Evolutionary conservation across 2,329 filamentous ascomycete species (phyloP).

Genomic region (Fusarium multiceps): DNA sequence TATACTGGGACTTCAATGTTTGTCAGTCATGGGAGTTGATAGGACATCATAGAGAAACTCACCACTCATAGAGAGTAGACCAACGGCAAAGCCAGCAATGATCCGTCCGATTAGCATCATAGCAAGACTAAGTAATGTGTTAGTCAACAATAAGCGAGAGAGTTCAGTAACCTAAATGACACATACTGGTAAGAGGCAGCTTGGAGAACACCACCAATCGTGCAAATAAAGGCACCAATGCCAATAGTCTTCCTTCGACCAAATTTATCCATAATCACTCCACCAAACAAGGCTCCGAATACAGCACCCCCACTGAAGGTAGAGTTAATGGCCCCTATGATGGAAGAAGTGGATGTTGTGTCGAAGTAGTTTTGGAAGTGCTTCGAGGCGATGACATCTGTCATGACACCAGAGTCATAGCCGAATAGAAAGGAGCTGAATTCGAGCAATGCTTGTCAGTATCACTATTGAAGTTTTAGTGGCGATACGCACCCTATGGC

Average conservation of each 20-base stretch:
- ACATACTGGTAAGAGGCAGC: constrained; percentile 55
- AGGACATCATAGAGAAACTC: background rate
- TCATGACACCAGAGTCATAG: constrained; percentile 52
- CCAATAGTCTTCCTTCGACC: constrained; percentile 65
- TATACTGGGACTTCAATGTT: constrained; percentile 37
- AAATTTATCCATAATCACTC: constrained; percentile 64
- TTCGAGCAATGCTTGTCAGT: background rate
- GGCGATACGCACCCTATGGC: constrained; percentile 52
- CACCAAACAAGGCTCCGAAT: constrained; percentile 42
- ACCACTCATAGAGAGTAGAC: constrained; percentile 56
- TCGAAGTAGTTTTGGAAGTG: constrained; percentile 66
- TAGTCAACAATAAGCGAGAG: constrained; percentile 57
- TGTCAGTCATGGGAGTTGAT: constrained; percentile 58
- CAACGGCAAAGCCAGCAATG: constrained; percentile 42
- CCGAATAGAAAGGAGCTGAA: constrained; percentile 58
- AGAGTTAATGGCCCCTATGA: constrained; percentile 69
- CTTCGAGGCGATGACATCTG: constrained; percentile 64
- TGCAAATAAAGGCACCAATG: constrained; percentile 62
- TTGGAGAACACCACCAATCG: constrained; percentile 66
- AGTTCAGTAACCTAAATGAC: constrained; percentile 41
- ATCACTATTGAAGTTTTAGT: background rate
- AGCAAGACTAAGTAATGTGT: constrained; percentile 48
- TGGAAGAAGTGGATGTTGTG: constrained; percentile 54
- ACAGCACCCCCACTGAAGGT: constrained; percentile 57
- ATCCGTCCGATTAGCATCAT: constrained; percentile 44